A percentile compares a stretch with the other conserved stretches of the same genome.
phyloP scores from a whole-genome alignment of 257 asterid genomes.

The Lycium barbarum region DNA sequence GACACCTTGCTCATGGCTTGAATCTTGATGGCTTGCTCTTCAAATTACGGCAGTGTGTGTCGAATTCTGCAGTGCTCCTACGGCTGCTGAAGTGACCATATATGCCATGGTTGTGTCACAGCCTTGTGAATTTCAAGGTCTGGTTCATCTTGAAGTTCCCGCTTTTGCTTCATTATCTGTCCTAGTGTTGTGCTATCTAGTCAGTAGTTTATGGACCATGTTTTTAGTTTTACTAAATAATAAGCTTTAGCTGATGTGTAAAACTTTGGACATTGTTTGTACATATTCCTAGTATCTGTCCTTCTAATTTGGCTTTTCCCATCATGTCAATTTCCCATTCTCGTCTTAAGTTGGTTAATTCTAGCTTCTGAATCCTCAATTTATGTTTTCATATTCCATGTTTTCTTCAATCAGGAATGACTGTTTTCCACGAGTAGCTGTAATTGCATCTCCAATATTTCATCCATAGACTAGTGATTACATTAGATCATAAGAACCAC shows the following conservation, averaged over 20 bases:
- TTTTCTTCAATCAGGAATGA: too few species aligned
- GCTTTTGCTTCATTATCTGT: slow-evolving; percentile 31
- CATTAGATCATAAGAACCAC: too few species aligned
- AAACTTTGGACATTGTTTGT: background rate
- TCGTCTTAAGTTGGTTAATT: too few species aligned
- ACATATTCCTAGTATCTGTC: too few species aligned
- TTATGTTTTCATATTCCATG: background rate
- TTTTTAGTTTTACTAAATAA: background rate
- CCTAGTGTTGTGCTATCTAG: too few species aligned
- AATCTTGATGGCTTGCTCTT: slow-evolving; percentile 65
- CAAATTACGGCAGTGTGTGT: slow-evolving; percentile 53
- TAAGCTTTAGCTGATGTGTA: background rate
- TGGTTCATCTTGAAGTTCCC: slow-evolving; percentile 33
- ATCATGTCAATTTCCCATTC: background rate
- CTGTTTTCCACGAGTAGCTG: too few species aligned
- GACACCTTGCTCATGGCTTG: slow-evolving; percentile 46
- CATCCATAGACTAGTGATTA: too few species aligned
- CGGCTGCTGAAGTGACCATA: slow-evolving; percentile 50
- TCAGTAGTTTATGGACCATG: background rate
- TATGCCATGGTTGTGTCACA: slow-evolving; percentile 85
- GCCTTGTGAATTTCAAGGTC: slow-evolving; percentile 73
- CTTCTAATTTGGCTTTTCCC: too few species aligned
- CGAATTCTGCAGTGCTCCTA: slow-evolving; percentile 56
- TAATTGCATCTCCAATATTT: too few species aligned
- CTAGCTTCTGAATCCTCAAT: too few species aligned